Percentiles rank a stretch among this genome's conserved stretches.
Conservation (phyloP, 2,329 filamentous ascomycete species). For the Claviceps sorghi region DNA sequence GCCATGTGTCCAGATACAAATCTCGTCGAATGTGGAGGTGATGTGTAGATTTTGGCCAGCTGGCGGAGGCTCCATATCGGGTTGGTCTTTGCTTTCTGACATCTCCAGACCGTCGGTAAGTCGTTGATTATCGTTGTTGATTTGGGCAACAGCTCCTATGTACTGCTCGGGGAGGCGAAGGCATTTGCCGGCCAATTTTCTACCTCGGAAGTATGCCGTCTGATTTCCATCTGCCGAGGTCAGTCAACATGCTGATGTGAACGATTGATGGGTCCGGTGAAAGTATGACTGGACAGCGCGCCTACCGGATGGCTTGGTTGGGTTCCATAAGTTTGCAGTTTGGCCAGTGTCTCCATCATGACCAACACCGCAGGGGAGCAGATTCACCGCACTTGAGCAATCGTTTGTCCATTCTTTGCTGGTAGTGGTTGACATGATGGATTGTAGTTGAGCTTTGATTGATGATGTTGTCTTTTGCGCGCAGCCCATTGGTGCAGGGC, state of each 20-base stretch:
- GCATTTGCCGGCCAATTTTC: constrained; percentile 56
- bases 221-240: constrained; percentile 30
- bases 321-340: constrained; percentile 55
- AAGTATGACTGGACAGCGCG: background rate
- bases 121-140: constrained; percentile 22
- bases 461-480: background rate
- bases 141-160: constrained; percentile 42
- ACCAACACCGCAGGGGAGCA: constrained; percentile 69
- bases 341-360: constrained; percentile 59
- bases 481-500: background rate
- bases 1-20: constrained; percentile 81
- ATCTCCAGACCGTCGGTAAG: constrained; percentile 13
- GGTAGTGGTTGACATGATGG: constrained; percentile 28
- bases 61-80: constrained; percentile 13
- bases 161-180: constrained; percentile 59
- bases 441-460: constrained; percentile 9
- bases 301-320: constrained; percentile 33
- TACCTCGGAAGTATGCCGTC: constrained; percentile 61
- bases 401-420: constrained; percentile 11
- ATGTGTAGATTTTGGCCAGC: constrained; percentile 24
- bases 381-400: constrained; percentile 42
- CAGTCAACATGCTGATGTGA: background rate
- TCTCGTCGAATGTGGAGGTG: constrained; percentile 52
- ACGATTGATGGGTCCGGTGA: background rate
- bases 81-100: constrained; percentile 17